phyloP scores from a whole-genome alignment of 2,329 filamentous ascomycete genomes.

The Sporothrix sp. region DNA sequence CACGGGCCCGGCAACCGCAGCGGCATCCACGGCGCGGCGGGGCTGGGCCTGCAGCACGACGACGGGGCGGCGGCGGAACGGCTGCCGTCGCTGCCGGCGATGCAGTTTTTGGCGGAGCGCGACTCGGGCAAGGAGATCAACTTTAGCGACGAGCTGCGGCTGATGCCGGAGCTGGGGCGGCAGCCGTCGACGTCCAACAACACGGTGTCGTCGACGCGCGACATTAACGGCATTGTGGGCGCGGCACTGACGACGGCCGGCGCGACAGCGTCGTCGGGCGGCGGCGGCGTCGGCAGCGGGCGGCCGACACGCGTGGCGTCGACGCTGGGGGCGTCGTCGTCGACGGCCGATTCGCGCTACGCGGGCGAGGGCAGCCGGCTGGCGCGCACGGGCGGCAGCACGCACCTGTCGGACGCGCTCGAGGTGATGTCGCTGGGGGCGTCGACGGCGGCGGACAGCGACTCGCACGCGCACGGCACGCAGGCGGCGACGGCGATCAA shows the following conservation, averaged over 20 bases:
- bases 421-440: conserved; percentile 16
- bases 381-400: not conserved
- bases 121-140: conserved; percentile 15
- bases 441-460: conserved; percentile 21
- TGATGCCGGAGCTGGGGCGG: conserved; percentile 17
- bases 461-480: conserved; percentile 19
- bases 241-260: conserved; percentile 6
- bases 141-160: conserved; percentile 16
- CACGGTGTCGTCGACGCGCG: conserved; percentile 15
- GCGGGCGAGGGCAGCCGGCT: not conserved
- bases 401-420: conserved; percentile 12
- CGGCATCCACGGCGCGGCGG: conserved; percentile 1
- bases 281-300: not conserved
- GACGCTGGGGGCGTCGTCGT: conserved; percentile 12
- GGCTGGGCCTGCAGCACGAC: conserved; percentile 1
- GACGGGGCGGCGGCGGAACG: conserved; percentile 11
- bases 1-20: not conserved
- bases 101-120: conserved; percentile 17
- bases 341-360: conserved; percentile 12
- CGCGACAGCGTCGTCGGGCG: not conserved
- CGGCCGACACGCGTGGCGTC: conserved; percentile 11
- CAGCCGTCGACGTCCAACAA: conserved; percentile 22
- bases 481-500: conserved; percentile 27
- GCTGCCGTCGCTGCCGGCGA: conserved; percentile 14
- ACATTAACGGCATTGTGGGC: conserved; percentile 12